Evolutionary conservation across 2,329 filamentous ascomycete genomes (phyloP).

Genomic region (Hymenoscyphus scutula): DNA sequence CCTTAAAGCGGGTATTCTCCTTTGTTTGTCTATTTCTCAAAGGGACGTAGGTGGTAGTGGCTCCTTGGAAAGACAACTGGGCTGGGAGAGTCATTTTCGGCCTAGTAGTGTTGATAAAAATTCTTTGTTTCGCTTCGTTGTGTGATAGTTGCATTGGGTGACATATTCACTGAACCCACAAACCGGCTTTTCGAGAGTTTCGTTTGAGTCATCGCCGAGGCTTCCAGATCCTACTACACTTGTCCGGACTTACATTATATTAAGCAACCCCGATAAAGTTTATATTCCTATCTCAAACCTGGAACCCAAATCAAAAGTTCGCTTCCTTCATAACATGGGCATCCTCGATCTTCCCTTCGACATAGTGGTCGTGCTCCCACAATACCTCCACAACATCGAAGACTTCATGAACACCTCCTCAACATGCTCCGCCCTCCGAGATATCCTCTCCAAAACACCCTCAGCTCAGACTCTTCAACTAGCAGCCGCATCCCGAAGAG

Average conservation of each 20-base stretch:
- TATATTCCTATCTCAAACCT: too few relatives aligned
- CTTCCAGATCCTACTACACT: too few relatives aligned
- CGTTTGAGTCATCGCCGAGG: too few relatives aligned
- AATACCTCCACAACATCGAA: conserved; percentile 34
- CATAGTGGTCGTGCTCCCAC: conserved; percentile 6
- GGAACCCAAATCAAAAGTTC: too few relatives aligned
- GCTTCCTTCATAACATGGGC: not conserved
- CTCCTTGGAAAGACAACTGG: not conserved
- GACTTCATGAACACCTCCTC: conserved; percentile 31
- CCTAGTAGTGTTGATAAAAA: not conserved
- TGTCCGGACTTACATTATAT: too few relatives aligned
- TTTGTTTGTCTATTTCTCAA: not conserved
- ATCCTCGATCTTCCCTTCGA: conserved; percentile 11
- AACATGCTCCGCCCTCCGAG: conserved; percentile 32
- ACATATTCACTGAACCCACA: too few relatives aligned
- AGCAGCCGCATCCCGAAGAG: conserved; percentile 35
- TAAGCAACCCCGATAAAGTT: too few relatives aligned
- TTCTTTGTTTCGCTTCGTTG: not conserved
- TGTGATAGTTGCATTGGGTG: too few relatives aligned
- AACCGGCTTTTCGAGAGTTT: too few relatives aligned
- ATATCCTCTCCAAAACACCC: conserved; percentile 22
- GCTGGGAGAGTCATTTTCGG: not conserved
- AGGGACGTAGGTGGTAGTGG: not conserved
- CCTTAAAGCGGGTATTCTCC: not conserved
- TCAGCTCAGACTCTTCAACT: conserved; percentile 36